Percentiles rank a stretch among this genome's conserved stretches.
Conservation (phyloP, 257 asterid species). For the Marsdenia floribunda region DNA sequence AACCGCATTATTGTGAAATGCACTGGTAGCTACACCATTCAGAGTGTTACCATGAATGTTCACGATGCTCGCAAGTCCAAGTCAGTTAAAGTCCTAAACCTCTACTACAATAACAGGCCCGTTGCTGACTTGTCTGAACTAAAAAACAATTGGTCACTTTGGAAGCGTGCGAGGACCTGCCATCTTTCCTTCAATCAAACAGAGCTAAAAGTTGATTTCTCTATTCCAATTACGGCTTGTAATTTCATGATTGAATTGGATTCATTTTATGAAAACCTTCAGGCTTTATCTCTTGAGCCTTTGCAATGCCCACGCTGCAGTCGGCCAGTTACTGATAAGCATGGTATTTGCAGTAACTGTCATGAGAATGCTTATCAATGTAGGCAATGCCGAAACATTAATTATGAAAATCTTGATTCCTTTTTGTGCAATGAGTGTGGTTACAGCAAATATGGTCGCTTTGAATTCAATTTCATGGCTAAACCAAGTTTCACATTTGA, state of each 20-base stretch:
- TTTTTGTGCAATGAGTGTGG: conserved; percentile 99
- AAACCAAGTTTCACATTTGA: conserved; percentile 97
- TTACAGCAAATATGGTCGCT: conserved; percentile 97
- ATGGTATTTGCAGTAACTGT: conserved; percentile 91
- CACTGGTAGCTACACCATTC: conserved; percentile 99
- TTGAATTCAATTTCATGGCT: conserved; percentile 97
- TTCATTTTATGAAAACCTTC: conserved; percentile 95
- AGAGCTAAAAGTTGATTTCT: conserved; percentile 94
- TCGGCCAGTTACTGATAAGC: conserved; percentile 96
- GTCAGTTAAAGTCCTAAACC: conserved; percentile 93
- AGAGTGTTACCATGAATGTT: conserved; percentile 94
- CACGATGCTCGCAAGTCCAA: conserved; percentile 98
- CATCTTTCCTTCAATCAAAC: conserved; percentile 92
- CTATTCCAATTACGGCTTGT: conserved; percentile 92
- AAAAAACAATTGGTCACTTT: conserved; percentile 92
- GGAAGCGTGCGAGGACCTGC: conserved; percentile 98
- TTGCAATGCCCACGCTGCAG: conserved; percentile 98
- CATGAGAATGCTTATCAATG: conserved; percentile 99
- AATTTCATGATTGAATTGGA: conserved; percentile 98
- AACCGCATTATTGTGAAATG: conserved; percentile 97
- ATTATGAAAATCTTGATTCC: conserved; percentile 96
- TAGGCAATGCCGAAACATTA: conserved; percentile 97
- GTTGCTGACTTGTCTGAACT: conserved; percentile 95
- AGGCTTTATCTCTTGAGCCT: conserved; percentile 97
- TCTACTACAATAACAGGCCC: conserved; percentile 97